Conservation (phyloP, 352 stramenopile species). For the Phytophthora podocarpi region DNA sequence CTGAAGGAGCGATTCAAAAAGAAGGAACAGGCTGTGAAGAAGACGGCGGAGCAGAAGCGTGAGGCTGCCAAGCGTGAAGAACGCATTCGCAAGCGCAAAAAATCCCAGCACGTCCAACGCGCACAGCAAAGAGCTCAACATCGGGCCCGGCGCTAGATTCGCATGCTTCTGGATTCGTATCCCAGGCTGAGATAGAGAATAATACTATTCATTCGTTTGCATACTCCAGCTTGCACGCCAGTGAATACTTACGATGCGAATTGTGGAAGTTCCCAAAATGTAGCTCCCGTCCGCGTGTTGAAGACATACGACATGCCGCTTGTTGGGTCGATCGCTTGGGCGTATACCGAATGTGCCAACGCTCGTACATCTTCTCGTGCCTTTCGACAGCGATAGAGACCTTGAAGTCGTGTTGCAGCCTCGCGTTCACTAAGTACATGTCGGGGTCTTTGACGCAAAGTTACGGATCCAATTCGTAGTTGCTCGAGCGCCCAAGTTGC, state of each 20-base stretch:
- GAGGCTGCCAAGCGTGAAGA: conserved; percentile 82
- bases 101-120: conserved; percentile 71
- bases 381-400: conserved; percentile 61
- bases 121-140: conserved; percentile 59
- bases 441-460: conserved; percentile 11
- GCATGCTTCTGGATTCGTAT: conserved; percentile 2
- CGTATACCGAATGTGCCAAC: conserved; percentile 49
- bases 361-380: conserved; percentile 41
- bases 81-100: conserved; percentile 84
- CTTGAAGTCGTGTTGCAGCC: conserved; percentile 56
- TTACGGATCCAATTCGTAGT: conserved; percentile 22
- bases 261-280: conserved; percentile 56
- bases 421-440: conserved; percentile 27
- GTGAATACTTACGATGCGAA: conserved; percentile 39
- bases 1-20: conserved; percentile 87
- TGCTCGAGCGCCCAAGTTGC: conserved; percentile 40
- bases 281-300: conserved; percentile 59
- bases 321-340: conserved; percentile 45
- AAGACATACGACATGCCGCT: conserved; percentile 57
- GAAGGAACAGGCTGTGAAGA: conserved; percentile 73
- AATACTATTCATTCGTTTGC: conserved; percentile 36
- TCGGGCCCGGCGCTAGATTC: conserved; percentile 34
- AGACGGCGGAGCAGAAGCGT: conserved; percentile 76
- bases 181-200: conserved; percentile 29
- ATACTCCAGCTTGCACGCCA: not conserved